Conservation (phyloP, 257 asterid genomes). For the Solanum chmielewskii region DNA sequence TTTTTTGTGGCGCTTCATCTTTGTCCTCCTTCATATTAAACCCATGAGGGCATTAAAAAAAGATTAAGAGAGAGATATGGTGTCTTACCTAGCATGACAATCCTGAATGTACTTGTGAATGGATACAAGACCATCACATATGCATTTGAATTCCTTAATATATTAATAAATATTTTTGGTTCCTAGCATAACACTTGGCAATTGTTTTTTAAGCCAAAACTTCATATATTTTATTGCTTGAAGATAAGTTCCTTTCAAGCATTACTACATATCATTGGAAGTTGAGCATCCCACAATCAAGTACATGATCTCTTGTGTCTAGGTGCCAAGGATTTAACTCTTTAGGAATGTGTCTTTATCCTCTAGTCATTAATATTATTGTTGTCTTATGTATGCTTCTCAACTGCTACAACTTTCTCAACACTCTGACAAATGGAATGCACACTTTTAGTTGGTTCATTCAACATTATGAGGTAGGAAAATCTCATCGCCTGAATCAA, state of each 20-base stretch:
- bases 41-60: neutral
- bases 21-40: neutral
- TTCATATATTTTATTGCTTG: too few species aligned
- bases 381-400: neutral
- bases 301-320: neutral
- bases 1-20: neutral
- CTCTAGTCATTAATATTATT: neutral
- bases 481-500: neutral
- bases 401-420: neutral
- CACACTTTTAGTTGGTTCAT: neutral
- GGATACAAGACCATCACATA: too few species aligned
- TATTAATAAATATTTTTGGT: too few species aligned
- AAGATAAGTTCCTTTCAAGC: too few species aligned
- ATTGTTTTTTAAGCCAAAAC: too few species aligned
- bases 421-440: neutral
- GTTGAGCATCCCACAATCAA: neutral
- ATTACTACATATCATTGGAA: neutral
- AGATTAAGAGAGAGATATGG: neutral
- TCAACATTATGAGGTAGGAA: neutral
- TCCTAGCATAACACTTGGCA: too few species aligned
- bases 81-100: neutral
- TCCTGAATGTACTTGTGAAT: neutral
- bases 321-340: neutral
- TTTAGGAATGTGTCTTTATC: too few species aligned
- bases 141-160: too few species aligned